Evolutionary conservation across 108 stramenopile species (phyloP), one percentile per base, ranked within the genome.

Genomic region (Fistulifera pelliculosa): DNA sequence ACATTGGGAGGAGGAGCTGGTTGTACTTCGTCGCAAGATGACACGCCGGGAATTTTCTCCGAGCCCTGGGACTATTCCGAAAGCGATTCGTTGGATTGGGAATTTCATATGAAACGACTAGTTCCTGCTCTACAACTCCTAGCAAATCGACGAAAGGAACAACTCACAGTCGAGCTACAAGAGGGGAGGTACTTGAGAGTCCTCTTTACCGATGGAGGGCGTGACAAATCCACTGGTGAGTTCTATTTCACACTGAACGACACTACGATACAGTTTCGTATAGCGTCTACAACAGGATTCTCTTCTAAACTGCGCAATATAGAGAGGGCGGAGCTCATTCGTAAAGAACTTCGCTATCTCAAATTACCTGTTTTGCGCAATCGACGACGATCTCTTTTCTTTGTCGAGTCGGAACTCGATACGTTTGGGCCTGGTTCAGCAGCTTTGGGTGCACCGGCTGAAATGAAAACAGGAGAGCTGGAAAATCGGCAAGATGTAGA

Each of bases 221-320:
- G 81, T 14, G 81, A 83, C 41, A 50, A 65, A 48, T 85, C 83
- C 2, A 55, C 79, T 22, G 81, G 81, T 16, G 87, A 89, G 67
- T 89, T 89, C 55, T 89, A 89, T 56, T 89, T 83, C 45, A 89
- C 87, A 22, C 83, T 76, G 25, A 61, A 79, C 41, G 87, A 89
- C 57, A 83, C 82, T 13, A 89, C 87, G 11, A 81, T 89, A 1
- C 87, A 89, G 66, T 89, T 85, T 61, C 87, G 87, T 6, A 38
- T 89, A 12, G 82, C 59, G 0, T 51, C 73, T 41, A 25, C 21
- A 17, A 26, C 21, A 27, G 47, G 56, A 60, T 38, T 52, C n/a
- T 52, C 42, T 14, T 57, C 17, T 21, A 71, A 63, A 13, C 40
- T 77, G 15, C 60, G 70, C 23, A 90, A 90, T 49, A 65, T 69